These are phyloP conservation scores for Gamarada debralockiae DNA, from an alignment of 495 filamentous ascomycete species.

Conservation along the genomic window DNA sequence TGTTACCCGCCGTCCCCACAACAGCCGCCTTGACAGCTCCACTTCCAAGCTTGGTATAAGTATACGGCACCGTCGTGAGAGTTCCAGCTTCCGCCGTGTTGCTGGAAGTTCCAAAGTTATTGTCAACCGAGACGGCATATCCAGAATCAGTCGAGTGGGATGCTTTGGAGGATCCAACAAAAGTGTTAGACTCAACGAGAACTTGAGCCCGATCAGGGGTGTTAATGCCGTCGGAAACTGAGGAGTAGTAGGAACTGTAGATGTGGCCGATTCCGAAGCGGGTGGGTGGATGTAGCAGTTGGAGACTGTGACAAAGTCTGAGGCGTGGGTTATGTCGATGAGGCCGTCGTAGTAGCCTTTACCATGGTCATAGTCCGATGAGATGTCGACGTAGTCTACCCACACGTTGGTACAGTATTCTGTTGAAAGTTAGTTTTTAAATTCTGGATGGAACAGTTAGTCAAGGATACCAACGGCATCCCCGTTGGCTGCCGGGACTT, in stretches of 20 bases:
- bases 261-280: conserved; percentile 49
- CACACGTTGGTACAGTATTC: conserved; percentile 41
- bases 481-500: conserved; percentile 37
- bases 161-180: conserved; percentile 23
- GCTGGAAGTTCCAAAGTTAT: conserved; percentile 47
- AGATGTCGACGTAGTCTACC: conserved; percentile 49
- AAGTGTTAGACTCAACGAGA: conserved; percentile 57
- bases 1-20: conserved; percentile 49
- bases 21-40: conserved; percentile 39
- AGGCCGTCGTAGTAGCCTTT: conserved; percentile 33
- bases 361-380: conserved; percentile 26
- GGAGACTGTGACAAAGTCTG: conserved; percentile 46
- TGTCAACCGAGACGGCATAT: conserved; percentile 44
- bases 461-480: conserved; percentile 46
- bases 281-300: conserved; percentile 51
- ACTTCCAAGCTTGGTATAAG: conserved; percentile 42
- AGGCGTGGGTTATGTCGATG: conserved; percentile 35
- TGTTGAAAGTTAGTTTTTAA: no score
- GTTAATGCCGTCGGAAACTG: conserved; percentile 57
- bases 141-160: no score
- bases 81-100: conserved; percentile 46
- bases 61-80: conserved; percentile 47
- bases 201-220: conserved; percentile 61
- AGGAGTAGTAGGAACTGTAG: conserved; percentile 29
- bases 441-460: no score